phyloP scores from a whole-genome alignment of 2,329 filamentous ascomycete genomes.

The Aureobasidium sp. region DNA sequence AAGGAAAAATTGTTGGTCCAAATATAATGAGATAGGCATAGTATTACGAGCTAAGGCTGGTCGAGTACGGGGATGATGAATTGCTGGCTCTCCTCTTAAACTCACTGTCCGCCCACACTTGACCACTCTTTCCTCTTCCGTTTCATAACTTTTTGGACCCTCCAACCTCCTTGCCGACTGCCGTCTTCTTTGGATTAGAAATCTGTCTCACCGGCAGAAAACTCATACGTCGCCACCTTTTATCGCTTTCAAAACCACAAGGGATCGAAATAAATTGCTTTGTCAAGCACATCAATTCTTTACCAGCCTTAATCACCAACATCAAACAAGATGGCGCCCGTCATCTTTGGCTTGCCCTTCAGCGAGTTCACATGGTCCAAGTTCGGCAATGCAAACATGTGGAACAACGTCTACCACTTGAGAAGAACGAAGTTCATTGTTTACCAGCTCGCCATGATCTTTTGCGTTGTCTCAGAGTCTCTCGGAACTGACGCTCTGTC shows the following conservation, averaged over 20 bases:
- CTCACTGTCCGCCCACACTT: neutral
- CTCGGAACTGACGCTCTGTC: conserved; percentile 50
- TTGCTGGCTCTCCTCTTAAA: neutral
- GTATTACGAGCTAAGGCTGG: neutral
- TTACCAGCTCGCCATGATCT: conserved; percentile 54
- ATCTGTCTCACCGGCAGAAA: neutral
- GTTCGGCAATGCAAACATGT: conserved; percentile 54
- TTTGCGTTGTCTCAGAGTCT: conserved; percentile 50
- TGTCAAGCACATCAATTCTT: neutral
- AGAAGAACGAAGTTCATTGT: conserved; percentile 53
- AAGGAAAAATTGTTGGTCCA: conserved; percentile 10
- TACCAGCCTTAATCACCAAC: neutral
- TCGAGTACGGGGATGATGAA: neutral
- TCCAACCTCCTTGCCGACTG: neutral
- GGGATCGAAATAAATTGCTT: neutral
- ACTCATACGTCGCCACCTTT: neutral
- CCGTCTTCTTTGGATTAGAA: neutral
- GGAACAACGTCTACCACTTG: conserved; percentile 45
- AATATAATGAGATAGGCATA: neutral
- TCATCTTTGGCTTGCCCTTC: conserved; percentile 54
- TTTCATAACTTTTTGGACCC: neutral
- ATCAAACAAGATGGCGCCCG: conserved; percentile 27
- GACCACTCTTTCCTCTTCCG: neutral
- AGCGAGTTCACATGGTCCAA: conserved; percentile 52
- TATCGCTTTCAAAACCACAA: neutral